These are phyloP conservation scores for Mycena galericulata DNA, from an alignment of 768 basidiomycete genomes.

Conservation along the genomic window DNA sequence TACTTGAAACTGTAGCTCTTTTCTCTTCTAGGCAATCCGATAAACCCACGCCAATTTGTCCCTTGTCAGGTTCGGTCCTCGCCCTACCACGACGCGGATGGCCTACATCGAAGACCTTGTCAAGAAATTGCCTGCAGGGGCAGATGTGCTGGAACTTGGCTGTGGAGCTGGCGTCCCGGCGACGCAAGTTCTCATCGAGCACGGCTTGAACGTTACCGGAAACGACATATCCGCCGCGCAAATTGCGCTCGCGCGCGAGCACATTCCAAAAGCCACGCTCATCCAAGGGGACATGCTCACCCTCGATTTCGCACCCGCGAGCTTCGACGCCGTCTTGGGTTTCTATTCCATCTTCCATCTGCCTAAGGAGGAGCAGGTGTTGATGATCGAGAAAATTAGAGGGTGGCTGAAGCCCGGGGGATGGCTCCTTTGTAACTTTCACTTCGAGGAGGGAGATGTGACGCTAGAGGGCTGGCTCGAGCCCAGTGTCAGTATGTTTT, in stretches of 20 bases:
- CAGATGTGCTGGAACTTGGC: conserved; percentile 43
- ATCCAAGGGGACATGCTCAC: conserved; percentile 45
- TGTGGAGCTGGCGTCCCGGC: conserved; percentile 45
- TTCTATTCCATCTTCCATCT: conserved; percentile 47
- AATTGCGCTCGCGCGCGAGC: conserved; percentile 40
- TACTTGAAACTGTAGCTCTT: conserved; percentile 29
- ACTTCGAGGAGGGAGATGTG: conserved; percentile 33
- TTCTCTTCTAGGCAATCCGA: background rate
- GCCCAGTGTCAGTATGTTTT: conserved; percentile 41
- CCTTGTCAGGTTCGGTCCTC: conserved; percentile 33
- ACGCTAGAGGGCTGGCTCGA: conserved; percentile 41
- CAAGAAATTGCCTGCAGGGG: conserved; percentile 33
- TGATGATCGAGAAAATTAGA: conserved; percentile 41
- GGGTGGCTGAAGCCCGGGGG: conserved; percentile 45
- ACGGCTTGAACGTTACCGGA: conserved; percentile 40
- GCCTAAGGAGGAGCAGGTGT: conserved; percentile 42
- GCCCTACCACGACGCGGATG: conserved; percentile 36
- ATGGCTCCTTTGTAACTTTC: conserved; percentile 39
- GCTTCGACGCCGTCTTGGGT: conserved; percentile 42
- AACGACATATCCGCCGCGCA: conserved; percentile 46
- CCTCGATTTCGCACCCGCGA: conserved; percentile 29
- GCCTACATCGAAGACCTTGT: conserved; percentile 37
- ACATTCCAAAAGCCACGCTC: conserved; percentile 39
- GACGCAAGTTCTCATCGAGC: conserved; percentile 37
- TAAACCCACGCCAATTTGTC: background rate